These are phyloP conservation scores for Hyaloscypha hepaticicola DNA, from an alignment of 495 filamentous ascomycete genomes.

Conservation along the genomic window DNA sequence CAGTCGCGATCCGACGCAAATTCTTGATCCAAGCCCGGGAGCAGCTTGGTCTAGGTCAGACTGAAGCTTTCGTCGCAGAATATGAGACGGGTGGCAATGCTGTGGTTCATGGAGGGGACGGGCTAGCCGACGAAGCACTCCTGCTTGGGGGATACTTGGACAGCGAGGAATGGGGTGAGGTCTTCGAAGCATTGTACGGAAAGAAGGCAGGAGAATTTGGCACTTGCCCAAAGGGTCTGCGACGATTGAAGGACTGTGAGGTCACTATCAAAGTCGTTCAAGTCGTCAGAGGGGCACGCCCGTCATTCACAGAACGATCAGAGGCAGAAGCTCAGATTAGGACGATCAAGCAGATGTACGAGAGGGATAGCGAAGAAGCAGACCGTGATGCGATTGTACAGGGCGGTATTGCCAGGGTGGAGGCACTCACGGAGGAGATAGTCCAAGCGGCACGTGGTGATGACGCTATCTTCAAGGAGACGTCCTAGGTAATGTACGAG, in stretches of 20 bases:
- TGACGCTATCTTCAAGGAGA: no score
- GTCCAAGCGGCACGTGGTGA: not conserved
- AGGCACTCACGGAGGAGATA: constrained; percentile 10
- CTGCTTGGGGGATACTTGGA: not conserved
- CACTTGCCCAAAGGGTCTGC: not conserved
- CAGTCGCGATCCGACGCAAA: not conserved
- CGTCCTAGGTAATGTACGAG: no score
- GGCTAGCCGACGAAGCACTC: not conserved
- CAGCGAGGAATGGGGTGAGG: not conserved
- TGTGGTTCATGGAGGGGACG: not conserved
- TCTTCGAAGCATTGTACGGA: not conserved
- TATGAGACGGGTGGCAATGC: not conserved
- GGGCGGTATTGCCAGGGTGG: not conserved
- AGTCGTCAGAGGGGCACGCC: not conserved
- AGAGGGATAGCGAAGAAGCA: not conserved
- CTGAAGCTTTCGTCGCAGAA: not conserved
- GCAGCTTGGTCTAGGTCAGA: not conserved
- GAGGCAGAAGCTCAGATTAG: not conserved
- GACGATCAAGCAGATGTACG: not conserved
- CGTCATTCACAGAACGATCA: not conserved
- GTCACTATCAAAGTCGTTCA: not conserved
- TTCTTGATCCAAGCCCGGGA: not conserved
- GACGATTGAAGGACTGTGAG: not conserved
- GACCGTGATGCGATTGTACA: not conserved
- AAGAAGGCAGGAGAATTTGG: not conserved